phyloP scores from a whole-genome alignment of 352 stramenopile genomes.

The Phytophthora pistaciae region DNA sequence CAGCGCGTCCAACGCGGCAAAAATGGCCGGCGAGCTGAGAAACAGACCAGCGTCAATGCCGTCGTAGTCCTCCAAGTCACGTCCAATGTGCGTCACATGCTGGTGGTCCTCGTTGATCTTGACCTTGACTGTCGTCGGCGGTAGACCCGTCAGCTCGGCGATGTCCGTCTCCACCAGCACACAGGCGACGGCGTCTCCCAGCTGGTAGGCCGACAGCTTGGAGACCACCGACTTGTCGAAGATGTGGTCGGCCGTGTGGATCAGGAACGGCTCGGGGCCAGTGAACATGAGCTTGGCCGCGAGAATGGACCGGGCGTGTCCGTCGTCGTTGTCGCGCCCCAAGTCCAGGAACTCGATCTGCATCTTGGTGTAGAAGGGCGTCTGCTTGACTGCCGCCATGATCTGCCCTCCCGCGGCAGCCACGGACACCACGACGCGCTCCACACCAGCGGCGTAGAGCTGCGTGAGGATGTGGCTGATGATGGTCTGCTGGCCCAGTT shows the following conservation, averaged over 20 bases:
- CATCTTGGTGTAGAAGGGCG: conserved; percentile 80
- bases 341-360: conserved; percentile 87
- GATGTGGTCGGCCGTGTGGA: conserved; percentile 88
- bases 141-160: conserved; percentile 64
- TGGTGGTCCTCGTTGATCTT: conserved; percentile 63
- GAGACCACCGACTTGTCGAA: conserved; percentile 86
- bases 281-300: conserved; percentile 75
- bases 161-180: conserved; percentile 82
- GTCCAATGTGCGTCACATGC: conserved; percentile 65
- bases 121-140: conserved; percentile 69
- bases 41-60: conserved; percentile 81
- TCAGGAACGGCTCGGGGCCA: conserved; percentile 70
- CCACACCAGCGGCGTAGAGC: conserved; percentile 75
- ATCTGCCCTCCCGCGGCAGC: conserved; percentile 68
- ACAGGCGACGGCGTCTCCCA: conserved; percentile 69
- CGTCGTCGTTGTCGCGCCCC: conserved; percentile 68
- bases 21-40: conserved; percentile 75
- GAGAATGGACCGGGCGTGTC: conserved; percentile 77
- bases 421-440: conserved; percentile 84
- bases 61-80: conserved; percentile 63
- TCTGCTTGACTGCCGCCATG: conserved; percentile 70
- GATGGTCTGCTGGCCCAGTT: conserved; percentile 74
- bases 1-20: conserved; percentile 69
- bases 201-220: conserved; percentile 65
- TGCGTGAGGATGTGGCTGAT: conserved; percentile 85